Evolutionary conservation across 2,329 filamentous ascomycete species (phyloP).

Genomic region (Fusarium buxicola): DNA sequence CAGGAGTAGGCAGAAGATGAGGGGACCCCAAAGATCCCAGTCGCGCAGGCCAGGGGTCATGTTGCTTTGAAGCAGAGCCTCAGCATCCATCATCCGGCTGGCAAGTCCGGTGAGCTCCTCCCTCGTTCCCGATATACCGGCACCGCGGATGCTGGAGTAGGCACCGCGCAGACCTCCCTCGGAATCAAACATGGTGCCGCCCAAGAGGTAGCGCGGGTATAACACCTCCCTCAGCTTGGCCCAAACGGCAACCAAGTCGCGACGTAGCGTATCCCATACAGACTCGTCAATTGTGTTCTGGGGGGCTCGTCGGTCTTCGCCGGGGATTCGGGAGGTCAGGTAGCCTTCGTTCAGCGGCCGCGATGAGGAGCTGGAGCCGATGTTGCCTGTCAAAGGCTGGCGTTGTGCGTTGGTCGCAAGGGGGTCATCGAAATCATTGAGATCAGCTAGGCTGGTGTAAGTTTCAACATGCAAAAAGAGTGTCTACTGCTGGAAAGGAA

Average conservation of each 20-base stretch:
- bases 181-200: conserved; percentile 72
- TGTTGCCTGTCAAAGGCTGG: conserved; percentile 86
- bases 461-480: conserved; percentile 2
- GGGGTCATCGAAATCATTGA: conserved; percentile 94
- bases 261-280: conserved; percentile 96
- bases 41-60: conserved; percentile 94
- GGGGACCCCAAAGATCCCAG: conserved; percentile 98
- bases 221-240: conserved; percentile 98
- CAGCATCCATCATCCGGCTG: conserved; percentile 72
- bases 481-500: not conserved
- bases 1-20: conserved; percentile 92
- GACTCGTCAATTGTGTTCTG: conserved; percentile 96
- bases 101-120: conserved; percentile 72
- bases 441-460: conserved; percentile 70
- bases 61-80: conserved; percentile 70
- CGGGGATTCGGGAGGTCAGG: conserved; percentile 88
- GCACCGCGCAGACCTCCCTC: conserved; percentile 67
- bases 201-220: conserved; percentile 92
- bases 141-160: conserved; percentile 70
- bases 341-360: conserved; percentile 77
- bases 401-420: conserved; percentile 76
- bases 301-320: conserved; percentile 90
- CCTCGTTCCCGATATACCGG: conserved; percentile 68
- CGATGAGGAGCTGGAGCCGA: conserved; percentile 70
- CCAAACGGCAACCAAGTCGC: conserved; percentile 94